Conservation (phyloP, 1,139 yeast genomes). For the Diutina siamensis region DNA sequence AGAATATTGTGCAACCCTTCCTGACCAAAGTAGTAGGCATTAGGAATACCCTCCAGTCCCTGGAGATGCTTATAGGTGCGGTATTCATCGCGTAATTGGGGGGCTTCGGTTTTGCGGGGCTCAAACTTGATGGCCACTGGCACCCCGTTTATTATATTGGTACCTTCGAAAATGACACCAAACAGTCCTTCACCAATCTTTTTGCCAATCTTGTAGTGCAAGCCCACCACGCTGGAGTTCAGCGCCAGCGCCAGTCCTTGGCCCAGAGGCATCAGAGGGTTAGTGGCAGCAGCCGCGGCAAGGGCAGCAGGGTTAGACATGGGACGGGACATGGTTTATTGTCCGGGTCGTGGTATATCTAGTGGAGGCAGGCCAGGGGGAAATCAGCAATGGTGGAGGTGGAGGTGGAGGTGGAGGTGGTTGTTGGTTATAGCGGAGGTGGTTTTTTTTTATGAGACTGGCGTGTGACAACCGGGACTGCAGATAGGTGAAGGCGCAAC, state of each 20-base stretch:
- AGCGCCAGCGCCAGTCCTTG: slow-evolving; percentile 5
- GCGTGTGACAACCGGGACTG: background rate
- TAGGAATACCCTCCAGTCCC: slow-evolving; percentile 78
- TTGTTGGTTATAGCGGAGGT: background rate
- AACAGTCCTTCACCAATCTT: slow-evolving; percentile 98
- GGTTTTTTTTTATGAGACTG: background rate
- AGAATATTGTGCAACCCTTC: slow-evolving; percentile 92
- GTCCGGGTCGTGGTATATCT: background rate
- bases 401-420: slow-evolving; percentile 1
- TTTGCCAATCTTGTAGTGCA: slow-evolving; percentile 89
- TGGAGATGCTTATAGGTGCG: slow-evolving; percentile 82
- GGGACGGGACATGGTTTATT: slow-evolving; percentile 4
- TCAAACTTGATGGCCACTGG: slow-evolving; percentile 69
- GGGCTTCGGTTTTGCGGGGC: slow-evolving; percentile 94
- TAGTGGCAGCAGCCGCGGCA: slow-evolving; percentile 6
- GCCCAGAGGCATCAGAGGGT: slow-evolving; percentile 2
- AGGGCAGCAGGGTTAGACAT: slow-evolving; percentile 6
- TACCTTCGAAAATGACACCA: slow-evolving; percentile 94
- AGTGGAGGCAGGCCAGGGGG: too few relatives aligned
- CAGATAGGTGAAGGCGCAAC: background rate
- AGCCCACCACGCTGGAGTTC: slow-evolving; percentile 25
- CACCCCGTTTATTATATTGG: slow-evolving; percentile 68
- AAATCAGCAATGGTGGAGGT: background rate
- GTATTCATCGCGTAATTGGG: slow-evolving; percentile 92
- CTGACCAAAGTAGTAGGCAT: slow-evolving; percentile 93